Evolutionary conservation across 768 basidiomycete genomes (phyloP).

Genomic region (Mycena galericulata): DNA sequence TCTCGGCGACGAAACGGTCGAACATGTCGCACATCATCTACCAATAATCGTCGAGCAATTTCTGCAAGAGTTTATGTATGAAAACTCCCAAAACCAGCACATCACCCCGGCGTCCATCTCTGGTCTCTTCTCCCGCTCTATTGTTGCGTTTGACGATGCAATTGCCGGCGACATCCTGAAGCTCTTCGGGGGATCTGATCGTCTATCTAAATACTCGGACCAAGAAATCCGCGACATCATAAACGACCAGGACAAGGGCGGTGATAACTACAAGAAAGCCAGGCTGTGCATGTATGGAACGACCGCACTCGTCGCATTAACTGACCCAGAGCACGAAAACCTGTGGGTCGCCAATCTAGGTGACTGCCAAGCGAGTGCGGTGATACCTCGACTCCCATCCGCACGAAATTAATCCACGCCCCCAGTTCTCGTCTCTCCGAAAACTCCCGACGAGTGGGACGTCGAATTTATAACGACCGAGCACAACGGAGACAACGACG

Average conservation of each 20-base stretch:
- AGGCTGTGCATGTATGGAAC: constrained; percentile 84
- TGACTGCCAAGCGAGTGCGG: constrained; percentile 82
- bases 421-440: constrained; percentile 64
- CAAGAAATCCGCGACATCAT: constrained; percentile 68
- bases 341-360: constrained; percentile 87
- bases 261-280: constrained; percentile 72
- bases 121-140: constrained; percentile 67
- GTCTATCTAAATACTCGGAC: constrained; percentile 64
- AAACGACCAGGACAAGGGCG: constrained; percentile 71
- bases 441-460: constrained; percentile 63
- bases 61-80: constrained; percentile 56
- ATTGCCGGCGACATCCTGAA: constrained; percentile 75
- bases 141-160: constrained; percentile 72
- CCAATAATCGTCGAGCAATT: constrained; percentile 76
- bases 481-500: constrained; percentile 78
- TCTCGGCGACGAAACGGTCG: constrained; percentile 76
- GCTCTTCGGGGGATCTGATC: constrained; percentile 68
- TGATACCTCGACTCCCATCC: constrained; percentile 4
- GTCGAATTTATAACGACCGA: constrained; percentile 70
- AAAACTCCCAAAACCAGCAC: constrained; percentile 51
- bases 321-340: constrained; percentile 75
- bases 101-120: constrained; percentile 64
- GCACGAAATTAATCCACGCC: constrained; percentile 20
- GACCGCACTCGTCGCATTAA: constrained; percentile 78
- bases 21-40: constrained; percentile 74